Base-by-base conservation (phyloP, 352 stramenopile genomes). In the Pseudoperonospora humuli region DNA sequence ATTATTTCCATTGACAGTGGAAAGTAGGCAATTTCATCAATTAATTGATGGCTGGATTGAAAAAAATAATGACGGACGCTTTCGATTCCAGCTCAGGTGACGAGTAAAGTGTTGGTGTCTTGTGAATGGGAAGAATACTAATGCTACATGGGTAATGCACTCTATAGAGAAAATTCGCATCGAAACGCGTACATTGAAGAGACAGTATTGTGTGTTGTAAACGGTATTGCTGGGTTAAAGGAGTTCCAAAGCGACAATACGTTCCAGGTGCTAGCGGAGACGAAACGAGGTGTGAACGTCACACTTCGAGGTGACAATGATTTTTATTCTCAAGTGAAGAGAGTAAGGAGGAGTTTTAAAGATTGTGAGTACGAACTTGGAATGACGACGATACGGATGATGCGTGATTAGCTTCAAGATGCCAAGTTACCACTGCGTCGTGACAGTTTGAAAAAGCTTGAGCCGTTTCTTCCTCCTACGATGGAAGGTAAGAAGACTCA, bases 251-350 rank as follows among this genome's bases (percentile, higher is more conserved):
- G 66, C 15, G 31, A 31, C 7, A 17, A 49, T 21, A 64, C 45
- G 7, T 79, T 67, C 10, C 15, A 50, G 3, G 23, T 50, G 0
- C 29, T 88, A 11, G 35, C 34, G 3, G 24, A 37, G 9, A 45
- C 36, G 6, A 49, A 44, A 3, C 32, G 50, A 5, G 29, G 52
- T 1, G 57, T 97, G 14, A 55, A 70, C 19, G 75, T 98, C 33
- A 81, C 60, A 19, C 84, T 98, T 19, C 50, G 78, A 24, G 95
- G 91, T 4, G 92, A 98, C 61, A 98, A 98, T 57, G 95, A 98
- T 38, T 98, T 98, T 64, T 98, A 98, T 65, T 97, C 87, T 1
- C 86, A 98, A 75, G 69, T 75, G 5, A 33, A 70, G 14, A 62
- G 74, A 41, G 76, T 87, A 52, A 9, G 42, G 28, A 3, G 3